Percentiles rank a stretch among this genome's conserved stretches.
phyloP scores from a whole-genome alignment of 306 rosid species.

The Cyamopsis tetragonoloba region DNA sequence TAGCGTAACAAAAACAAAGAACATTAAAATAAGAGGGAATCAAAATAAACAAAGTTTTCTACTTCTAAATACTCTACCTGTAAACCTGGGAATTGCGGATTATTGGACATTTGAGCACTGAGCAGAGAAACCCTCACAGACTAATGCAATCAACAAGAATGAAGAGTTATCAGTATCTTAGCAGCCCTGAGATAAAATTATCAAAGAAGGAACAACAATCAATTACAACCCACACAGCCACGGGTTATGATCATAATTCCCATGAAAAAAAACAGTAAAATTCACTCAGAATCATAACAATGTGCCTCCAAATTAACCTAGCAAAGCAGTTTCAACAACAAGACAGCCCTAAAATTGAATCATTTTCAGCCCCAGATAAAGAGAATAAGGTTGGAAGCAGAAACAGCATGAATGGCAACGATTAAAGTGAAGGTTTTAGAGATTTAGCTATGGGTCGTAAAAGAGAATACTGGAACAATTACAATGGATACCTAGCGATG shows the following conservation, averaged over 20 bases:
- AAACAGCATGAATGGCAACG: slow-evolving; percentile 11
- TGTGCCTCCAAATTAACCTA: slow-evolving; percentile 11
- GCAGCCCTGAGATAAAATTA: neutral
- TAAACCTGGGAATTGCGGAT: slow-evolving; percentile 73
- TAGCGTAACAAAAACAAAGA: slow-evolving; percentile 18
- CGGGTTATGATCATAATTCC: neutral
- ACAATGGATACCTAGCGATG: slow-evolving; percentile 6
- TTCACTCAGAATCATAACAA: slow-evolving; percentile 18
- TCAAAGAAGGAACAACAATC: neutral
- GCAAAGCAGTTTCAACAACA: neutral
- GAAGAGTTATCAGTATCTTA: neutral
- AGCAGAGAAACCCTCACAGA: slow-evolving; percentile 31
- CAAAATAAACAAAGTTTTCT: neutral
- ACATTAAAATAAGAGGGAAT: neutral
- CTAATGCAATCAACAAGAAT: slow-evolving; percentile 32
- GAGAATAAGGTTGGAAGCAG: slow-evolving; percentile 14
- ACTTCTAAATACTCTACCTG: slow-evolving; percentile 48
- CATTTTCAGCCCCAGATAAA: neutral
- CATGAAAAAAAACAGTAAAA: neutral
- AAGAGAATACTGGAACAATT: neutral
- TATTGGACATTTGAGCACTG: slow-evolving; percentile 60
- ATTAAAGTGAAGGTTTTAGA: neutral
- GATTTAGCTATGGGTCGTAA: neutral
- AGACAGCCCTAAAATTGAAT: slow-evolving; percentile 8
- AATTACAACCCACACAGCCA: neutral